These are phyloP conservation scores for Evansstolkia leycettana DNA, from an alignment of 495 filamentous ascomycete species.

Conservation along the genomic window DNA sequence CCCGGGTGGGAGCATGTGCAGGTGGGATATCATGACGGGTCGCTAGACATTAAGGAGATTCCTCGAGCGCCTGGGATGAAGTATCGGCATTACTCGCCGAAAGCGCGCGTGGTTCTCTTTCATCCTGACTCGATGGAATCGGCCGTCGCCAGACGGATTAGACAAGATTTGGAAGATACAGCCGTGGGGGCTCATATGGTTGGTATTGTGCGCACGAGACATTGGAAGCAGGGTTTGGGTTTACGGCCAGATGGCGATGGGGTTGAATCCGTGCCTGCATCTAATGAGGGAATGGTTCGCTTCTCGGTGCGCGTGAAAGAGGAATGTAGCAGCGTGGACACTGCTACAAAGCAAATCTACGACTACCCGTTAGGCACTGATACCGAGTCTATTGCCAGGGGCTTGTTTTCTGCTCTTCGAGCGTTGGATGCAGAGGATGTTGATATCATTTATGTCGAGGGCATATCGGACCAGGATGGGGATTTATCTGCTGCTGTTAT, in stretches of 20 bases:
- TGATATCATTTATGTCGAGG: conserved; percentile 85
- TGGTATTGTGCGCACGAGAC: conserved; percentile 33
- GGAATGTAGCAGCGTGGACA: conserved; percentile 8
- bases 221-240: conserved; percentile 27
- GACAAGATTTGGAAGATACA: conserved; percentile 23
- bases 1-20: conserved; percentile 69
- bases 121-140: conserved; percentile 36
- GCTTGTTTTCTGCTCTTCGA: conserved; percentile 75
- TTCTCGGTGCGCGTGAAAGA: conserved; percentile 21
- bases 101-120: conserved; percentile 75
- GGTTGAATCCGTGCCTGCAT: conserved; percentile 10
- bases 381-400: conserved; percentile 63
- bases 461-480: conserved; percentile 60
- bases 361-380: conserved; percentile 53
- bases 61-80: conserved; percentile 96
- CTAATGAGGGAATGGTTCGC: conserved; percentile 18
- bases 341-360: conserved; percentile 22
- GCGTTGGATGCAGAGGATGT: conserved; percentile 70
- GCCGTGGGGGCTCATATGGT: conserved; percentile 28
- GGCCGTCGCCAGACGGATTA: conserved; percentile 19
- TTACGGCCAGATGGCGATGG: conserved; percentile 16
- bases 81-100: conserved; percentile 94
- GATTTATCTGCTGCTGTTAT: conserved; percentile 89
- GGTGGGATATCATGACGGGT: conserved; percentile 61
- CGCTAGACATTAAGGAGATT: conserved; percentile 27